Evolutionary conservation across 1,284 basidiomycete species (phyloP).

Genomic region (Ceratobasidium sp.): DNA sequence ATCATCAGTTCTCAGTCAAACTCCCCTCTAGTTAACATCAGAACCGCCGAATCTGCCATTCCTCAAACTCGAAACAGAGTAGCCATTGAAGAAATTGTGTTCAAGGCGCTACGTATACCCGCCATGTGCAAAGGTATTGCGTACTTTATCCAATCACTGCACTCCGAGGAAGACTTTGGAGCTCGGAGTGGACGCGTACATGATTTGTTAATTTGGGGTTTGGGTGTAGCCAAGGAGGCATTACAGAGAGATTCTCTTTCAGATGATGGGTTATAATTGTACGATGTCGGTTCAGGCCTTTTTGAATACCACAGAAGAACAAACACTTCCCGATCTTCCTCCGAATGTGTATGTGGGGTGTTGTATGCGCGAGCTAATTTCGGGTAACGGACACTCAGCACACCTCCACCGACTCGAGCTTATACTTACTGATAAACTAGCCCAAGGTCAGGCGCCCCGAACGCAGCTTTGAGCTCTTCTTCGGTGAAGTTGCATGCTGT

Average conservation of each 20-base stretch:
- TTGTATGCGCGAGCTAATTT: slow-evolving; percentile 70
- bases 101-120: slow-evolving; percentile 70
- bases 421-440: slow-evolving; percentile 70
- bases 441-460: slow-evolving; percentile 63
- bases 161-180: slow-evolving; percentile 7
- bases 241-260: slow-evolving; percentile 37
- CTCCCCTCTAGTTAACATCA: slow-evolving; percentile 65
- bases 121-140: slow-evolving; percentile 73
- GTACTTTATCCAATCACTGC: slow-evolving; percentile 64
- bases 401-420: neutral
- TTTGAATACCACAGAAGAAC: slow-evolving; percentile 80
- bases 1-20: slow-evolving; percentile 78
- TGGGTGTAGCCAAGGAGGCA: slow-evolving; percentile 29
- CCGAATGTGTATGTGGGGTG: slow-evolving; percentile 80
- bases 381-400: neutral
- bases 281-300: slow-evolving; percentile 50
- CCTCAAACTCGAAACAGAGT: slow-evolving; percentile 64
- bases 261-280: slow-evolving; percentile 31
- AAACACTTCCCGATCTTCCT: slow-evolving; percentile 76
- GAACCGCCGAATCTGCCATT: slow-evolving; percentile 55
- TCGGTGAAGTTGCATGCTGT: slow-evolving; percentile 91
- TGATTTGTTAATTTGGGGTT: slow-evolving; percentile 28
- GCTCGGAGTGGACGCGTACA: slow-evolving; percentile 30
- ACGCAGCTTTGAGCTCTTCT: slow-evolving; percentile 73
- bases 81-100: slow-evolving; percentile 76